These are phyloP conservation scores for Cladosporium sp. DNA, from an alignment of 2,329 filamentous ascomycete genomes.

Conservation along the genomic window DNA sequence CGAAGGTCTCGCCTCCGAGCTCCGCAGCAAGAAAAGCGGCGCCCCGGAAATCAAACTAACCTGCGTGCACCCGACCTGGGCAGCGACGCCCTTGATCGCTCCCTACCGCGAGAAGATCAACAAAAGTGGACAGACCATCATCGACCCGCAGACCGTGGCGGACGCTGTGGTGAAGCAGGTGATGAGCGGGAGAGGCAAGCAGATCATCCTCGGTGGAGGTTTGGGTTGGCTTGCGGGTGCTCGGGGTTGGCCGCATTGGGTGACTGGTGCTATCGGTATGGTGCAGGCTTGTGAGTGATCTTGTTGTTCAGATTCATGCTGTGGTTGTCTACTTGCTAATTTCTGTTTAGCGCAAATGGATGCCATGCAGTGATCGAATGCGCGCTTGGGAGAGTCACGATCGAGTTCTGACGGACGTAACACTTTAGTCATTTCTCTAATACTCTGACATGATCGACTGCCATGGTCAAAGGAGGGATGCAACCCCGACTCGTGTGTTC, in stretches of 20 bases:
- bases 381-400: too few species aligned
- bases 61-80: constrained; percentile 41
- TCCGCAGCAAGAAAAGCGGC: constrained; percentile 32
- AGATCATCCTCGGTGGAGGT: constrained; percentile 36
- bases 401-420: too few species aligned
- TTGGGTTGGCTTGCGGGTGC: constrained; percentile 13
- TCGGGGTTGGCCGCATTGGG: constrained; percentile 19
- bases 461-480: too few species aligned
- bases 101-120: constrained; percentile 31
- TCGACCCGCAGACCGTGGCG: constrained; percentile 38
- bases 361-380: too few species aligned
- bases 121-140: constrained; percentile 28
- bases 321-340: background rate
- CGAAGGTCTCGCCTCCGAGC: constrained; percentile 42
- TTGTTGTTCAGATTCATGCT: background rate
- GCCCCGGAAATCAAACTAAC: constrained; percentile 42
- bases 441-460: too few species aligned
- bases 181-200: constrained; percentile 36
- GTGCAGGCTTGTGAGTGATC: background rate
- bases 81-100: constrained; percentile 37
- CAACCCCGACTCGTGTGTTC: too few species aligned
- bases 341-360: too few species aligned
- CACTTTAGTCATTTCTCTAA: too few species aligned
- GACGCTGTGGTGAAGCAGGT: constrained; percentile 43
- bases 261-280: background rate